Conservation (phyloP, 2,329 filamentous ascomycete species). For the Botrytis galanthina region DNA sequence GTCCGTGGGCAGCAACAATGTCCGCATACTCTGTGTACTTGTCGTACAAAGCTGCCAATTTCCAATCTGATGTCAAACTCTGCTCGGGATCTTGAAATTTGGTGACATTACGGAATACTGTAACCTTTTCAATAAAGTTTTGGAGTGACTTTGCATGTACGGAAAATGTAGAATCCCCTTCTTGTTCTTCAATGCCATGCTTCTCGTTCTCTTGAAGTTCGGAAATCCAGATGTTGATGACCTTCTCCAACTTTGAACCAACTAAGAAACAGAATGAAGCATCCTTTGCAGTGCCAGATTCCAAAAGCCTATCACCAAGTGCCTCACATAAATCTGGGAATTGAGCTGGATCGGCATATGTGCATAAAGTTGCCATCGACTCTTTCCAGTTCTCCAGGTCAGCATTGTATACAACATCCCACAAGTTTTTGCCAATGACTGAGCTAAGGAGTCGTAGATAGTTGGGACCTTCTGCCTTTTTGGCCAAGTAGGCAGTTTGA, state of each 20-base stretch:
- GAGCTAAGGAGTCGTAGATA: slow-evolving; percentile 88
- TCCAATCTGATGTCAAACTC: slow-evolving; percentile 75
- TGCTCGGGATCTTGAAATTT: slow-evolving; percentile 83
- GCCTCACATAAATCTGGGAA: slow-evolving; percentile 95
- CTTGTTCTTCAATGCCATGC: slow-evolving; percentile 65
- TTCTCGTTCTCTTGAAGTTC: slow-evolving; percentile 85
- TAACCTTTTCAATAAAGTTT: slow-evolving; percentile 97
- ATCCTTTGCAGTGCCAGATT: slow-evolving; percentile 76
- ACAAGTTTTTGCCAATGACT: slow-evolving; percentile 93
- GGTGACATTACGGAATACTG: slow-evolving; percentile 89
- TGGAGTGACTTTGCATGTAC: slow-evolving; percentile 86
- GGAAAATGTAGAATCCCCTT: slow-evolving; percentile 80
- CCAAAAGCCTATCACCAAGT: slow-evolving; percentile 84
- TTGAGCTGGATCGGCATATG: slow-evolving; percentile 85
- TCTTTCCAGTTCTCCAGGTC: slow-evolving; percentile 94
- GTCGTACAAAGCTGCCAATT: slow-evolving; percentile 81
- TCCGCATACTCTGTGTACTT: slow-evolving; percentile 98
- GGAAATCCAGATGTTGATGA: slow-evolving; percentile 88
- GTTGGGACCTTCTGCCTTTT: slow-evolving; percentile 78
- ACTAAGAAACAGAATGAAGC: slow-evolving; percentile 96
- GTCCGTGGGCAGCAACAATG: slow-evolving; percentile 86
- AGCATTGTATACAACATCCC: slow-evolving; percentile 97
- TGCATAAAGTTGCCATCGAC: slow-evolving; percentile 92
- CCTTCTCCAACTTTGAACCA: slow-evolving; percentile 95
- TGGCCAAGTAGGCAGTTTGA: slow-evolving; percentile 84